Base-by-base conservation (phyloP, 768 basidiomycete species). In the Phanerochaete carnosa region DNA sequence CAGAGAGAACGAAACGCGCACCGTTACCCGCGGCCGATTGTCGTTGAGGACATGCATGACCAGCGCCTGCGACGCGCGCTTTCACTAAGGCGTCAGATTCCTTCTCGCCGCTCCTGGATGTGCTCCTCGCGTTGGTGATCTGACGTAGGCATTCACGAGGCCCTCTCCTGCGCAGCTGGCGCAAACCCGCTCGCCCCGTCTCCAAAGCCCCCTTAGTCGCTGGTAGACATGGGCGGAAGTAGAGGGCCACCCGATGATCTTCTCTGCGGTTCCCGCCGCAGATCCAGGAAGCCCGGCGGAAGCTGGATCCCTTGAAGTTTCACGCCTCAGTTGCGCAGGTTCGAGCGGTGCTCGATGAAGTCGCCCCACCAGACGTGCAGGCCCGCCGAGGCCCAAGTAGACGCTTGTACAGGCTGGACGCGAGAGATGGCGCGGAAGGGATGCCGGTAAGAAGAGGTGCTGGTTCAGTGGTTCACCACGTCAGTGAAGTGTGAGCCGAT, bases 1-100 rank as follows among this genome's bases (percentile, higher is more conserved):
- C 23, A 49, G 56, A 28, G 2, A 7, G 26, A n/a, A 58, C 32
- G 39, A 1, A 9, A 69, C 80, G 66, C 59, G 79, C 80, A 66
- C 82, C 83, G 50, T 84, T 83, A 77, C 73, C 57, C 81, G 79
- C 5, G 80, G 80, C 56, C 72, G 69, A 59, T 75, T 68, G 1
- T 76, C 80, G n/a, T n/a, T n/a, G n/a, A n/a, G n/a, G 43, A 83
- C 73, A 11, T 76, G 68, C 80, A 84, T 84, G 62, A 84, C 83
- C 37, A 83, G 62, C 47, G 77, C 78, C 65, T 80, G 78, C 0
- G 70, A 70, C 23, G 79, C 75, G 47, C 73, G 78, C 55, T 69
- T 68, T 64, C 83, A 77, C 63, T 80, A 78, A 66, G 67, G 68
- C 3, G 70, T 75, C 26, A 83, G 53, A n/a, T 29, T 54, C 62